Conservation (phyloP, 2,329 filamentous ascomycete species). For the Colletotrichum tamarilloi region DNA sequence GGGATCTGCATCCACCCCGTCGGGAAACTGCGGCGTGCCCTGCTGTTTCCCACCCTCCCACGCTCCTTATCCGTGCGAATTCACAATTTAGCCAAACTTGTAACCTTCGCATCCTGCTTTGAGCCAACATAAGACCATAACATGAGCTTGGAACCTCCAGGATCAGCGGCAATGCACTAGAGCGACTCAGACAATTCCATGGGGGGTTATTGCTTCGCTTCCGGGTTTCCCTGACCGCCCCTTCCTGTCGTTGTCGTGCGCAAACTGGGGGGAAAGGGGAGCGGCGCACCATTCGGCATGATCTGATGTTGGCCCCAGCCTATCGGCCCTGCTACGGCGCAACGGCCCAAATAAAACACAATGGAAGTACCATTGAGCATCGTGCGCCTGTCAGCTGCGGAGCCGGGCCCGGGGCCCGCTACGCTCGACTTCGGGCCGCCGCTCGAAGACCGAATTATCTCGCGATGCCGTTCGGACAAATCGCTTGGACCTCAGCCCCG, state of each 20-base stretch:
- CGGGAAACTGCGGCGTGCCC: background rate
- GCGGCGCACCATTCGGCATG: background rate
- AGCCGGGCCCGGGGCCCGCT: background rate
- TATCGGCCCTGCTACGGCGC: conserved; percentile 25
- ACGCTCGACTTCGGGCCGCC: background rate
- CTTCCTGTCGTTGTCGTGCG: background rate
- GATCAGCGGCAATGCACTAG: background rate
- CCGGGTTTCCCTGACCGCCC: background rate
- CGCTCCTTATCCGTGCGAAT: background rate
- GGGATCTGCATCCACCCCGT: background rate
- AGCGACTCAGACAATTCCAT: background rate
- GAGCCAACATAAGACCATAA: background rate
- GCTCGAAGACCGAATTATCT: background rate
- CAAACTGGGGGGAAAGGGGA: background rate
- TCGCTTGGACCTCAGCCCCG: background rate
- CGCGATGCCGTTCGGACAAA: background rate
- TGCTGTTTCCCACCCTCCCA: background rate
- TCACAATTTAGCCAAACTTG: background rate
- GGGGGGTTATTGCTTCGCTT: background rate
- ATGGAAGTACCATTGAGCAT: background rate
- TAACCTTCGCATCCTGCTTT: background rate
- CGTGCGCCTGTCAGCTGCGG: background rate
- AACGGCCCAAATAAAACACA: background rate
- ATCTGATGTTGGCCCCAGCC: conserved; percentile 16
- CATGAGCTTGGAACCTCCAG: background rate